These are phyloP conservation scores for Boletellus ananas DNA, from an alignment of 768 basidiomycete species.

Conservation along the genomic window DNA sequence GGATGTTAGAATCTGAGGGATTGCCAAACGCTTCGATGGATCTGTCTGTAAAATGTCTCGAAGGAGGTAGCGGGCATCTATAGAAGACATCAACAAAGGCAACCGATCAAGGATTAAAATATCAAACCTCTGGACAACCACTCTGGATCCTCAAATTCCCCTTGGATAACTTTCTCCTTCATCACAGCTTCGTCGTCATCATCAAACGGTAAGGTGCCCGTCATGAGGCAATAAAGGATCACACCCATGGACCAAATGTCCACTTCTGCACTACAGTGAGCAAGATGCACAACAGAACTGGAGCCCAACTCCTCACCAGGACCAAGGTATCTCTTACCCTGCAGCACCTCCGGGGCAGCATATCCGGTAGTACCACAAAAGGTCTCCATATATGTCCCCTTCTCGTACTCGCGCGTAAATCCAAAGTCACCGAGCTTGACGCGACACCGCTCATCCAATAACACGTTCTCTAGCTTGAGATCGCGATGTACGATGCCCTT, in stretches of 20 bases:
- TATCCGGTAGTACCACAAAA: slow-evolving; percentile 95
- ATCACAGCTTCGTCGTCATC: slow-evolving; percentile 84
- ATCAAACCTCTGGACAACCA: slow-evolving; percentile 81
- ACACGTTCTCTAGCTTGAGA: slow-evolving; percentile 92
- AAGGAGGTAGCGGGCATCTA: slow-evolving; percentile 86
- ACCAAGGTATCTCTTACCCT: slow-evolving; percentile 84
- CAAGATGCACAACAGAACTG: background rate
- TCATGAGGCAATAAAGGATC: slow-evolving; percentile 85
- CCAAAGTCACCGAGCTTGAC: slow-evolving; percentile 95
- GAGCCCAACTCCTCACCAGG: slow-evolving; percentile 52
- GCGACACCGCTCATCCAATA: slow-evolving; percentile 85
- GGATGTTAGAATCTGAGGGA: slow-evolving; percentile 82
- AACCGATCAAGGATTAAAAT: slow-evolving; percentile 9
- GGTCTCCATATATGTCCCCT: slow-evolving; percentile 77
- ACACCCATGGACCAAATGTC: slow-evolving; percentile 95
- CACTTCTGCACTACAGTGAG: slow-evolving; percentile 59
- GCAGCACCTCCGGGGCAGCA: slow-evolving; percentile 89
- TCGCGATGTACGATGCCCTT: slow-evolving; percentile 96
- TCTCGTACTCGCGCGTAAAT: slow-evolving; percentile 89
- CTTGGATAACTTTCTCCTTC: slow-evolving; percentile 79
- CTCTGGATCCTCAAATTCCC: slow-evolving; percentile 85
- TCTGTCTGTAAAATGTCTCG: slow-evolving; percentile 74
- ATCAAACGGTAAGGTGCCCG: slow-evolving; percentile 87
- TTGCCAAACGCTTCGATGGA: slow-evolving; percentile 67
- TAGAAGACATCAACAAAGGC: slow-evolving; percentile 8